Evolutionary conservation across 1,284 basidiomycete genomes (phyloP), one percentile per base, ranked within the genome.

Genomic region (Pisolithus thermaeus): DNA sequence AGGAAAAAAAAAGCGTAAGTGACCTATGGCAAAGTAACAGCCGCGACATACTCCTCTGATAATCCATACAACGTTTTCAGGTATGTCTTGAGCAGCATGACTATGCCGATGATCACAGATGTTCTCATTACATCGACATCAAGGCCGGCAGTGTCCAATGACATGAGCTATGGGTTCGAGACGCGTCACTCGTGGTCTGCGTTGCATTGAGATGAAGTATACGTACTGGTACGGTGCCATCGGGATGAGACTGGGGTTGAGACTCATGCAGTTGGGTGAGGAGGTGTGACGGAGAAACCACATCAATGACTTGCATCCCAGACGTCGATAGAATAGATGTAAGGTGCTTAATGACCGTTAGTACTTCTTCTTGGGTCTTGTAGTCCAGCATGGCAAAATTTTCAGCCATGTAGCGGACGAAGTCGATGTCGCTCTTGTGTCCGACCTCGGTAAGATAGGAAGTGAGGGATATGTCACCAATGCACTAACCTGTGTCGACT

Each of bases 321-420:
- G 85, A 81, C 0, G 89, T 90, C 0, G 93, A 94, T 37, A 98
- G 73, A 9, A 92, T 78, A 11, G 78, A 76, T 4, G 90, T 94
- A 45, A 97, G 77, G 49, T 82, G 80, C 57, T 87, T 87, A 60
- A 97, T 80, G 18, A 98, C 84, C 0, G 86, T 81, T 52, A 98
- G 74, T 3, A 89, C 84, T 71, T 99, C 97, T 66, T 99, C 97
- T 62, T 89, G 84, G 1, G 90, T 89, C 72, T 94, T 97, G 75
- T 95, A 98, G 46, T 97, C 93, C 52, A 99, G 81, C 1, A 84
- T 76, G 0, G 92, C 81, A 52, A 99, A 85, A 63, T 97, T 97
- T 67, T 99, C 97, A 0, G 92, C 89, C 76, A 98, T 87, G 70
- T 92, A 99, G 44, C 92, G 84, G 0, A 80, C 80, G 59, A 98